A percentile compares a stretch with the other conserved stretches of the same genome.
Evolutionary conservation across 345 rosid genomes (phyloP).

Genomic region (Populus simonii): DNA sequence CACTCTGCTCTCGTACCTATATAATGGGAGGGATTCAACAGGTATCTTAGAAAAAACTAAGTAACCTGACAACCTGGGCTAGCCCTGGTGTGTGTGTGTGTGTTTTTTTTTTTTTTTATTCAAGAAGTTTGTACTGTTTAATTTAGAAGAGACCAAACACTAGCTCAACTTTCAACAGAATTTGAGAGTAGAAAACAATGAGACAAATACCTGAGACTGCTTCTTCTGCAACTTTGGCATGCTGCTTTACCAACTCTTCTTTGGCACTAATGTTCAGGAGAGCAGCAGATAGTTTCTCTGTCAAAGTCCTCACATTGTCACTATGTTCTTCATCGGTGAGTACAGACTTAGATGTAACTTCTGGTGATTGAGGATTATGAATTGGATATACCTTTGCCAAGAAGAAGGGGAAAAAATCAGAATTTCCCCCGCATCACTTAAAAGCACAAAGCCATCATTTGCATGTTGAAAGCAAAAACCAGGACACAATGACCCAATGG

Average conservation of each 20-base stretch:
- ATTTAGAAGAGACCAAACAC: neutral
- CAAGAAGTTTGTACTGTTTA: neutral
- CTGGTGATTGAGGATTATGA: conserved; percentile 59
- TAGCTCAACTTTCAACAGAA: neutral
- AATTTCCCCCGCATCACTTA: neutral
- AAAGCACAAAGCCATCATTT: neutral
- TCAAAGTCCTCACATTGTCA: conserved; percentile 47
- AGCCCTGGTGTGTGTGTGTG: neutral
- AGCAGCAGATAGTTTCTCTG: conserved; percentile 77
- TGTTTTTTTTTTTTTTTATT: neutral
- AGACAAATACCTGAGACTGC: conserved; percentile 80
- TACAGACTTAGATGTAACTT: conserved; percentile 45
- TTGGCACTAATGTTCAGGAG: conserved; percentile 75
- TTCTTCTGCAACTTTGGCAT: conserved; percentile 94
- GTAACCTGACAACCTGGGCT: neutral
- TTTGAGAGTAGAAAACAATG: neutral
- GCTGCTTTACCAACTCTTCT: conserved; percentile 87
- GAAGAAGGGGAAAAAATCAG: conserved; percentile 15
- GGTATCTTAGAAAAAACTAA: neutral
- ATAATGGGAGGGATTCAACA: neutral
- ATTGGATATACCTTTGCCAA: conserved; percentile 32
- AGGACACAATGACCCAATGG: neutral
- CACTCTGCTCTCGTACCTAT: neutral
- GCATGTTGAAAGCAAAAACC: neutral
- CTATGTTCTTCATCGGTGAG: conserved; percentile 47